Evolutionary conservation across 2,329 filamentous ascomycete species (phyloP).

Genomic region (Cladophialophora yegresii): DNA sequence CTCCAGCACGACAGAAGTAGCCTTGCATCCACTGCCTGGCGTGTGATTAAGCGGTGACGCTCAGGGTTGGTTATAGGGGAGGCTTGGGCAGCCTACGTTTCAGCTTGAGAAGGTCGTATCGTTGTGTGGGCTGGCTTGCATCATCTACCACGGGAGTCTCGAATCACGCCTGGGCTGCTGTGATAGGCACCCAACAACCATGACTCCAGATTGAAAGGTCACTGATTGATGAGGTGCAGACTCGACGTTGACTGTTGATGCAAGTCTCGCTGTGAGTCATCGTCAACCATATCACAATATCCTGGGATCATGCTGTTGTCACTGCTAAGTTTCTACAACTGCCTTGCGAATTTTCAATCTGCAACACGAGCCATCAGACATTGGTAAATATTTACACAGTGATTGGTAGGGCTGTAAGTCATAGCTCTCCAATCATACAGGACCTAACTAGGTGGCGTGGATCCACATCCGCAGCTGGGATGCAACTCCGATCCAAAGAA

Average conservation of each 20-base stretch:
- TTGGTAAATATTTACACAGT: too few relatives aligned
- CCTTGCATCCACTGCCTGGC: not conserved
- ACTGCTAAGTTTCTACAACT: too few relatives aligned
- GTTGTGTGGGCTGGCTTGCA: constrained; percentile 11
- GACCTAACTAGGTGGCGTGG: too few relatives aligned
- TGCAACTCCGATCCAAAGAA: too few relatives aligned
- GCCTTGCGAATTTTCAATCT: too few relatives aligned
- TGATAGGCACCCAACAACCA: not conserved
- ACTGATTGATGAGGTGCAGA: not conserved
- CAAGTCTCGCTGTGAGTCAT: too few relatives aligned
- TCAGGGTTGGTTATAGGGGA: constrained; percentile 1
- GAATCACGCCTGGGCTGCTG: not conserved
- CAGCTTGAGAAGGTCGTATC: not conserved
- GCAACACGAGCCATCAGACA: too few relatives aligned
- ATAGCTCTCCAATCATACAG: too few relatives aligned
- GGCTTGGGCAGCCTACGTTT: constrained; percentile 12
- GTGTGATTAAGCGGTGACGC: constrained; percentile 1
- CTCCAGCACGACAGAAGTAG: not conserved
- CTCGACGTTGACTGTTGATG: not conserved
- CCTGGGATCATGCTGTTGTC: too few relatives aligned
- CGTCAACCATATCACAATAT: not conserved
- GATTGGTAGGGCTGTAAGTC: too few relatives aligned
- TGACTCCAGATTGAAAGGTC: not conserved
- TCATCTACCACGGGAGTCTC: constrained; percentile 1
- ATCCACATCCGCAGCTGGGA: too few relatives aligned